phyloP scores from a whole-genome alignment of 495 filamentous ascomycete genomes.

The Penicillium malachiteum region DNA sequence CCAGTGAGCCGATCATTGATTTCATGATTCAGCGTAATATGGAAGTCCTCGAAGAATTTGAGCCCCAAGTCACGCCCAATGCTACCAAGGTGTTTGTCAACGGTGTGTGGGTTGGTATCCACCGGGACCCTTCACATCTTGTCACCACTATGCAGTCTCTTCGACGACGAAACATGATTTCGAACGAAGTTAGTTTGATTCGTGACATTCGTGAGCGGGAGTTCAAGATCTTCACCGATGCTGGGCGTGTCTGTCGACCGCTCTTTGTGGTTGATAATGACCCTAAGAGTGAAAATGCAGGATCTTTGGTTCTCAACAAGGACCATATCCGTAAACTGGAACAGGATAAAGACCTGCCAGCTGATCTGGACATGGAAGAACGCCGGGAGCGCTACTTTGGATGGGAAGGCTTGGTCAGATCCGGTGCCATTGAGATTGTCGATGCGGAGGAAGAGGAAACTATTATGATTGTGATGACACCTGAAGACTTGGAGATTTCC shows the following conservation, averaged over 20 bases:
- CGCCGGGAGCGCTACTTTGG: conserved; percentile 68
- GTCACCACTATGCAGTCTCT: conserved; percentile 75
- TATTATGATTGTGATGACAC: conserved; percentile 98
- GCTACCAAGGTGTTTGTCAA: conserved; percentile 98
- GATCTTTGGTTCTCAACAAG: conserved; percentile 79
- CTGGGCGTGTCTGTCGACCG: conserved; percentile 88
- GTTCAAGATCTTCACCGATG: conserved; percentile 98
- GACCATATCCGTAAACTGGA: conserved; percentile 71
- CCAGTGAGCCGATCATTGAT: conserved; percentile 83
- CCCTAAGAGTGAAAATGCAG: conserved; percentile 64
- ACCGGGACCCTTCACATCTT: conserved; percentile 77
- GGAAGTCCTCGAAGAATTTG: conserved; percentile 96
- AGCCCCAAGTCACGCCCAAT: conserved; percentile 80
- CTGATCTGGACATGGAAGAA: conserved; percentile 55
- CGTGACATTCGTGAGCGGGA: conserved; percentile 94
- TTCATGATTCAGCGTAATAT: conserved; percentile 94
- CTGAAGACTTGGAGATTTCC: conserved; percentile 81
- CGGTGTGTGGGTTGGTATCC: conserved; percentile 91
- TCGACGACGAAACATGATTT: conserved; percentile 72
- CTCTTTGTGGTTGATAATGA: conserved; percentile 86
- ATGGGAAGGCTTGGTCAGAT: conserved; percentile 79
- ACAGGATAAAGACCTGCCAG: conserved; percentile 61
- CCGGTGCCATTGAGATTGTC: conserved; percentile 87
- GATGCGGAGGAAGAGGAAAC: conserved; percentile 98
- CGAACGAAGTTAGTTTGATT: conserved; percentile 87